These are phyloP conservation scores for Perkinsus marinus DNA, from an alignment of 169 alveolate species.

Conservation along the genomic window DNA sequence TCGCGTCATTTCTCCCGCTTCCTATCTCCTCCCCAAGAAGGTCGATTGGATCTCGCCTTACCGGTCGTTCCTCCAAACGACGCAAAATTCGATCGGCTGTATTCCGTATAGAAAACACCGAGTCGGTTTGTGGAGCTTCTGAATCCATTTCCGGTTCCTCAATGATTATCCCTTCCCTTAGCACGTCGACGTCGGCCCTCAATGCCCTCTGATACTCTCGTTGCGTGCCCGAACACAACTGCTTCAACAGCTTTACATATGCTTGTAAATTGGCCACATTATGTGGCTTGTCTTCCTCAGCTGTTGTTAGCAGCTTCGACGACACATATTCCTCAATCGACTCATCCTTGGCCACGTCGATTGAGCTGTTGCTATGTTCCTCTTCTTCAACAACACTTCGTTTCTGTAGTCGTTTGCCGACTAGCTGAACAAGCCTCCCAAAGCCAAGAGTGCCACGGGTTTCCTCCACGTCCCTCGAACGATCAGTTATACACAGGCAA, in stretches of 20 bases:
- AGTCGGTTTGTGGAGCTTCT: neutral
- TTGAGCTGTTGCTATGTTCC: neutral
- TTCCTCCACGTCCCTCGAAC: neutral
- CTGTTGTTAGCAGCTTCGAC: neutral
- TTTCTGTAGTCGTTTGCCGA: neutral
- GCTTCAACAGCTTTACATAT: neutral
- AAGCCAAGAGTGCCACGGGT: neutral
- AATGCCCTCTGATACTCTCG: neutral
- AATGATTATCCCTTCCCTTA: neutral
- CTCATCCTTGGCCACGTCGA: neutral
- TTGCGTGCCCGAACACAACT: neutral
- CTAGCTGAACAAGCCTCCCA: neutral
- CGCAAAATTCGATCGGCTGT: neutral
- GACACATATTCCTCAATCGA: neutral
- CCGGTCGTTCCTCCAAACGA: neutral
- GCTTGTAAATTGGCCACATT: neutral
- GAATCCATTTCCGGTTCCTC: neutral
- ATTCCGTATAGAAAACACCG: neutral
- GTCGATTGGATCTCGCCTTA: too few species aligned
- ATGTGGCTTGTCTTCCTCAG: neutral
- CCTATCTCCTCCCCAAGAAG: too few species aligned
- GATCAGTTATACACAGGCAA: neutral
- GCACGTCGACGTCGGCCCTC: neutral
- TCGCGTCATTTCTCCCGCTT: neutral
- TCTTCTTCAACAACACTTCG: neutral